Base-by-base conservation (phyloP, 2,329 filamentous ascomycete species). In the Cytospora schulzeri region DNA sequence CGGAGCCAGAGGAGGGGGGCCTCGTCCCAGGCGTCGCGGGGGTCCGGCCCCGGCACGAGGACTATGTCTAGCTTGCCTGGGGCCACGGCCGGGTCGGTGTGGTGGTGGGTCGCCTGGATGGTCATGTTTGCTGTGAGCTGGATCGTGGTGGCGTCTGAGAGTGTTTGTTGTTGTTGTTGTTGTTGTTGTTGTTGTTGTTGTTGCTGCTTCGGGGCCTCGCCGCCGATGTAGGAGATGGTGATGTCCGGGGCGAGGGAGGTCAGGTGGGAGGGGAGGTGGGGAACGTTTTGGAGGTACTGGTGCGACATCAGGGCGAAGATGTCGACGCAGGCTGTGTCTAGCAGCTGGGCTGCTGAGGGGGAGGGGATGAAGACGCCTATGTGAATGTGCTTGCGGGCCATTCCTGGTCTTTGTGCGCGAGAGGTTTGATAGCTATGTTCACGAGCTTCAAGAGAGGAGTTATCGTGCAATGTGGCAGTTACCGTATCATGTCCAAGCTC, bases 281-380 rank as follows among this genome's bases (percentile, higher is more conserved):
- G 62, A 3, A 80, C 24, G 1, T 60, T 1, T 1, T 67, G 62
- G 19, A 85, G 68, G 68, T 85, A 85, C 57, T 80, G 76, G 63
- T 77, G 73, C 63, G 77, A 78, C 73, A 83, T 77, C 67, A 75
- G 75, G 35, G 74, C 79, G 22, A 86, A 76, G 58, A 84, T 73
- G 71, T 85, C 83, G 60, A 84, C 75, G 57, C 79, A 79, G 12
- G 83, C 82, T 5, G 77, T 69, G 70, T 86, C 83, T 22, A 85
- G 78, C 11, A 83, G 71, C 67, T 86, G 83, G 14, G 76, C 75
- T 2, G 38, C 56, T 12, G 26, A 33, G 9, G 60, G 35, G 12
- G 69, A 66, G 2, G 83, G 81, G 57, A 84, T 74, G 70, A 83
- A 84, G 62, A 86, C 81, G 26, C 83, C 83, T 57, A 85, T 77